phyloP scores from a whole-genome alignment of 805 yeast species.

The Cyberlindnera nakhonratchasimensis region DNA sequence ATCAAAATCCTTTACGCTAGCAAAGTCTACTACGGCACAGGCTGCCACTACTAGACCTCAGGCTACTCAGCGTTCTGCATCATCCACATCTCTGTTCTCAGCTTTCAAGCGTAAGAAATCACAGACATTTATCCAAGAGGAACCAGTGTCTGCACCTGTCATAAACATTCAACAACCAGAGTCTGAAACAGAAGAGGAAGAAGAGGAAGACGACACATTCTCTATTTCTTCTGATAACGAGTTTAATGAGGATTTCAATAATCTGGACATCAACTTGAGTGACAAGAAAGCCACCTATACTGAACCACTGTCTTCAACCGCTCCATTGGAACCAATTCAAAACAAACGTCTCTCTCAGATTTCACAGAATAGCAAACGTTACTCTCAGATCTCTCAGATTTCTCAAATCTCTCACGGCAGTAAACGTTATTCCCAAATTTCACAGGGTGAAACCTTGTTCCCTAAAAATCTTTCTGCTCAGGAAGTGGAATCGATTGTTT shows the following conservation, averaged over 20 bases:
- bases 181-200: neutral
- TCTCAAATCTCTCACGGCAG: slow-evolving; percentile 9
- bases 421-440: slow-evolving; percentile 17
- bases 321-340: slow-evolving; percentile 3
- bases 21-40: slow-evolving; percentile 4
- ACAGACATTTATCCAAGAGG: neutral
- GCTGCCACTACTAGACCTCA: slow-evolving; percentile 6
- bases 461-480: slow-evolving; percentile 64
- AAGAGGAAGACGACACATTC: slow-evolving; percentile 4
- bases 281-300: neutral
- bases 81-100: slow-evolving; percentile 25
- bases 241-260: slow-evolving; percentile 29
- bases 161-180: slow-evolving; percentile 1
- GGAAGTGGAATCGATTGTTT: slow-evolving; percentile 72
- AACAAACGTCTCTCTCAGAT: slow-evolving; percentile 10
- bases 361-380: slow-evolving; percentile 2
- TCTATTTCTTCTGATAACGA: slow-evolving; percentile 16
- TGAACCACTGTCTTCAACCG: slow-evolving; percentile 1
- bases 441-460: slow-evolving; percentile 57
- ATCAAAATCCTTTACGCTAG: slow-evolving; percentile 20
- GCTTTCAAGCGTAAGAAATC: slow-evolving; percentile 25
- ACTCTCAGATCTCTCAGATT: too few species aligned
- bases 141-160: neutral
- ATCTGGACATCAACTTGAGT: slow-evolving; percentile 4
- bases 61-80: slow-evolving; percentile 22